Evolutionary conservation across 73 alveolate species (phyloP).

Genomic region (Paramecium sexaurelia): DNA sequence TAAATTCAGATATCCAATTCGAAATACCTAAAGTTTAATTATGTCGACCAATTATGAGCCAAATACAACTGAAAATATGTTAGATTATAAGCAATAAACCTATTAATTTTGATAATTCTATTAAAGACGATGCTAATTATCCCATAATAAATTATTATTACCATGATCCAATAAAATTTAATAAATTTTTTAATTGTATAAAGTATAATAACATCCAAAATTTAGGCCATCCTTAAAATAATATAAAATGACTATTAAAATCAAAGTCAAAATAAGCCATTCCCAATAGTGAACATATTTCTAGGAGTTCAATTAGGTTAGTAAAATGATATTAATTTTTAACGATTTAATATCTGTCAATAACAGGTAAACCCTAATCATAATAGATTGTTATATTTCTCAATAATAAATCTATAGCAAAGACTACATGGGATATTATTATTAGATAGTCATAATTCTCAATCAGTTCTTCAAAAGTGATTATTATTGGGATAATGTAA

Average conservation of each 20-base stretch:
- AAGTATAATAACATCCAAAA: neutral
- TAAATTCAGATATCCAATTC: neutral
- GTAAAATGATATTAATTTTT: neutral
- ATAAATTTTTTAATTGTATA: neutral
- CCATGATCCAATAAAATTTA: neutral
- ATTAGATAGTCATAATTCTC: neutral
- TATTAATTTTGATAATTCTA: neutral
- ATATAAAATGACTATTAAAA: neutral
- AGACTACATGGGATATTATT: neutral
- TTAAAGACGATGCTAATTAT: neutral
- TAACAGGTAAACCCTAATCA: conserved; percentile 44
- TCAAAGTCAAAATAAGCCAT: neutral
- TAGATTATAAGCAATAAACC: conserved; percentile 20
- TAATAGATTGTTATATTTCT: neutral
- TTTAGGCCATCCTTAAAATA: conserved; percentile 55
- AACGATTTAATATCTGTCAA: neutral
- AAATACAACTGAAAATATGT: conserved; percentile 44
- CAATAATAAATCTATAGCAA: neutral
- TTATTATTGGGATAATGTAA: conserved; percentile 19
- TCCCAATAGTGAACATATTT: neutral
- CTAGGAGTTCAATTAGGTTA: neutral
- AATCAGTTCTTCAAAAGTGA: conserved; percentile 20
- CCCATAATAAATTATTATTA: neutral
- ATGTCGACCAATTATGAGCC: conserved; percentile 16
- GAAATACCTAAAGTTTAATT: neutral